Percentiles rank a stretch among this genome's conserved stretches.
Conservation (phyloP, 2,329 filamentous ascomycete genomes). For the Penicillium verrucosum region DNA sequence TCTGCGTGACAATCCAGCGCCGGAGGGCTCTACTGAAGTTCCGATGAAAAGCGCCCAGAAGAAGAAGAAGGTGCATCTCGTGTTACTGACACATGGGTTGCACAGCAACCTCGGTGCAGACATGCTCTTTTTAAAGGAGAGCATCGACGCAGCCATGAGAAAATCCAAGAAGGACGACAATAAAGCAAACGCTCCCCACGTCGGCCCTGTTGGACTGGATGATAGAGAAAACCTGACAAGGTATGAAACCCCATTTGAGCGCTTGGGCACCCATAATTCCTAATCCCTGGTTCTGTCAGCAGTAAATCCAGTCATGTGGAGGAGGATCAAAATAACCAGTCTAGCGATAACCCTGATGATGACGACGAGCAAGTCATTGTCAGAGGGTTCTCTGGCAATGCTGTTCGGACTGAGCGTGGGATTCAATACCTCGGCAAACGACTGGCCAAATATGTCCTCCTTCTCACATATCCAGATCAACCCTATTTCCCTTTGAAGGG, state of each 20-base stretch:
- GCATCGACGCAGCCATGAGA: conserved; percentile 78
- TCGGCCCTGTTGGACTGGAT: not conserved
- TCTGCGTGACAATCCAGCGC: conserved; percentile 11
- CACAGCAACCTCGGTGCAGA: conserved; percentile 95
- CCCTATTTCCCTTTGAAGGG: conserved; percentile 71
- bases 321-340: not conserved
- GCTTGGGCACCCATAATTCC: not conserved
- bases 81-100: conserved; percentile 87
- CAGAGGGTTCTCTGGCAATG: conserved; percentile 84
- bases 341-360: conserved; percentile 29
- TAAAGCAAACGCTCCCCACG: conserved; percentile 48
- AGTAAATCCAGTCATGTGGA: not conserved
- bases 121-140: conserved; percentile 96
- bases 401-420: conserved; percentile 84
- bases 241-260: not conserved
- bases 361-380: conserved; percentile 75
- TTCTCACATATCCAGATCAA: conserved; percentile 90
- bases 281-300: not conserved
- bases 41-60: conserved; percentile 21
- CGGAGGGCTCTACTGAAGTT: conserved; percentile 3
- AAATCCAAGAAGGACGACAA: conserved; percentile 63
- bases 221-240: not conserved
- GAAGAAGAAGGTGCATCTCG: conserved; percentile 68
- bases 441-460: conserved; percentile 83
- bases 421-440: conserved; percentile 97